Evolutionary conservation across 345 rosid genomes (phyloP), one percentile per base, ranked within the genome.

Genomic region (Syzygium grande): DNA sequence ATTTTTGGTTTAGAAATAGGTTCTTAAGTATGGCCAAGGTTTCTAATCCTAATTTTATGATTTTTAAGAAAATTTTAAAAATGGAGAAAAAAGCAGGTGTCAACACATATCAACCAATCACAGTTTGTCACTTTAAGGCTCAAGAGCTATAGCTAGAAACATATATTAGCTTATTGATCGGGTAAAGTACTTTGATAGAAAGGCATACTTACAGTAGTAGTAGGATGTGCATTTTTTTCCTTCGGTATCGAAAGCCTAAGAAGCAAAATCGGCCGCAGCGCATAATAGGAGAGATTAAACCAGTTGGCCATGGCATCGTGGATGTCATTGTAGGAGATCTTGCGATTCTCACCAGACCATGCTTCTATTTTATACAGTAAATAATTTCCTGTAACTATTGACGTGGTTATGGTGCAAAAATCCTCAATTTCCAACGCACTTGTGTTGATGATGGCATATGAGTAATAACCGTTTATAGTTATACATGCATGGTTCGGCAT

Each of bases 391-490:
- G 65, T 15, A 5, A 2, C 0, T n/a, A 7, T 14, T 3, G 38
- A n/a, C 1, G 0, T 14, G 19, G 5, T 63, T 29, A 63, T 59
- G 68, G 34, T 27, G 68, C 68, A 59, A 59, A n/a, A 59, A 59
- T 59, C 34, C 30, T 59, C 34, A 59, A 59, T 59, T 0, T 27
- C 34, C 16, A 2, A 0, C 27, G 8, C 0, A 1, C 0, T 0
- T 3, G 30, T 8, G 0, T 1, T 0, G 4, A 59, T 1, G 30
- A 59, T 0, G 68, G 29, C 34, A 3, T 59, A 61, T 12, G 68
- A 11, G 27, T 59, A 13, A n/a, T 59, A 0, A 15, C 68, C 30
- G 6, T 59, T 29, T 12, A 6, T 27, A 27, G 29, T 16, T 27
- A 5, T 59, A 59, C n/a, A n/a, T n/a, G n/a, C 68, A 59, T 5